These are phyloP conservation scores for Verticillium isaacii DNA, from an alignment of 2,329 filamentous ascomycete genomes.

Conservation along the genomic window DNA sequence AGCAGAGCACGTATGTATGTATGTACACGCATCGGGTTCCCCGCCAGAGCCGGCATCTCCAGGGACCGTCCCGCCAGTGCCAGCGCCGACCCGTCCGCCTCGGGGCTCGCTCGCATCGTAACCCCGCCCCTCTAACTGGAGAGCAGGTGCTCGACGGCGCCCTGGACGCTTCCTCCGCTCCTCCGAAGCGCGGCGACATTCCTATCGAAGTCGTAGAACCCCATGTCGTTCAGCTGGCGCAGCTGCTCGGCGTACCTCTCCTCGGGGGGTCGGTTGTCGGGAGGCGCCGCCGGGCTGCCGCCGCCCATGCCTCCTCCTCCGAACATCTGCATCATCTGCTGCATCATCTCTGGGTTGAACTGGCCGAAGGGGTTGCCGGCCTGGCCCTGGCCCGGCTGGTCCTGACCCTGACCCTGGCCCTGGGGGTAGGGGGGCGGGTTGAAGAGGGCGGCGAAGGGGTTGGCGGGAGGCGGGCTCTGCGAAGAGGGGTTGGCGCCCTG, in stretches of 20 bases:
- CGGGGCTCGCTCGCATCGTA: too few species aligned
- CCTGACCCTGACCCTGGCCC: constrained; percentile 28
- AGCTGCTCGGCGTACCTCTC: constrained; percentile 89
- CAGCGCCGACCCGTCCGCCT: too few species aligned
- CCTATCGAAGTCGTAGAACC: constrained; percentile 92
- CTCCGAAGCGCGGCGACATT: constrained; percentile 85
- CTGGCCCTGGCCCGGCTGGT: constrained; percentile 20
- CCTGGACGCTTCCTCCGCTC: constrained; percentile 90
- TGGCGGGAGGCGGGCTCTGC: constrained; percentile 39
- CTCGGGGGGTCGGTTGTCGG: constrained; percentile 85
- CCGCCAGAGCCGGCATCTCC: background rate
- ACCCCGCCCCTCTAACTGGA: constrained; percentile 8
- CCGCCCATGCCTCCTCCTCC: constrained; percentile 17
- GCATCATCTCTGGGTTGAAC: constrained; percentile 32
- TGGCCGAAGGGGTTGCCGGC: constrained; percentile 33
- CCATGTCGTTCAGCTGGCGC: constrained; percentile 95
- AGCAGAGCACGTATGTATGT: background rate
- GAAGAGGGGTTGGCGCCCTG: constrained; percentile 17
- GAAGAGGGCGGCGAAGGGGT: constrained; percentile 68
- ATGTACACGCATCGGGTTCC: background rate
- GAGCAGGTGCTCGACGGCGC: constrained; percentile 74
- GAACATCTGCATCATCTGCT: constrained; percentile 49
- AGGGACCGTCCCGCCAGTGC: too few species aligned
- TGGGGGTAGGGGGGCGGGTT: constrained; percentile 16
- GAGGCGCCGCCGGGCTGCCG: constrained; percentile 47